These are phyloP conservation scores for Neopestalotiopsis rosae DNA, from an alignment of 2,329 filamentous ascomycete genomes.

Conservation along the genomic window DNA sequence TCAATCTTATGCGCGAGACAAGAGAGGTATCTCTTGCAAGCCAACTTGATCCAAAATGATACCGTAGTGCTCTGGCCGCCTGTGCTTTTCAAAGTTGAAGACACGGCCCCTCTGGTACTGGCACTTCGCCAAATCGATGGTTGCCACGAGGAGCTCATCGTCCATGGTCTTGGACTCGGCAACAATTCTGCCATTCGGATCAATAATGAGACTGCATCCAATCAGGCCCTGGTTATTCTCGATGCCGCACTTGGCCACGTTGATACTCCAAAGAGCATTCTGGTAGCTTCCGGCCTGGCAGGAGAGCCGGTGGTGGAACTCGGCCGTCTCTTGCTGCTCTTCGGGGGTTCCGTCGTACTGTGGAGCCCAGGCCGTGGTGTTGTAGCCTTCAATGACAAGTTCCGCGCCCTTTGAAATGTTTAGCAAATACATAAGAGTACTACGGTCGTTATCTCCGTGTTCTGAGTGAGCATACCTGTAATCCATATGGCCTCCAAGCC, in stretches of 20 bases:
- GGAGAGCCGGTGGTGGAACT: constrained; percentile 57
- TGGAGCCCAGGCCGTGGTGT: constrained; percentile 54
- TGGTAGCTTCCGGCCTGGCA: constrained; percentile 59
- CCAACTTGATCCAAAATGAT: constrained; percentile 47
- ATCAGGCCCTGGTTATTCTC: constrained; percentile 57
- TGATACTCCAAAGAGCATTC: constrained; percentile 56
- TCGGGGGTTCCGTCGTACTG: constrained; percentile 42
- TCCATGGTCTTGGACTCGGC: constrained; percentile 52
- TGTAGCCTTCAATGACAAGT: constrained; percentile 48
- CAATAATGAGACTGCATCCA: constrained; percentile 52
- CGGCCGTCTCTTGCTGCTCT: constrained; percentile 50
- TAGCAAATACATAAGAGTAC: too few relatives aligned
- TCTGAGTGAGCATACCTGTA: constrained; percentile 44
- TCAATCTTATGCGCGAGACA: not conserved
- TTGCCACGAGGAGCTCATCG: constrained; percentile 57
- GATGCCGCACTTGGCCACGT: constrained; percentile 52
- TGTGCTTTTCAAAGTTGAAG: constrained; percentile 51
- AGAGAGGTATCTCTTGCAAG: constrained; percentile 5
- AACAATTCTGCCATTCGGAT: constrained; percentile 54
- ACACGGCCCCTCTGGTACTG: constrained; percentile 52
- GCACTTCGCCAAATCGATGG: constrained; percentile 54
- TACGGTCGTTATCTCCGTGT: too few relatives aligned
- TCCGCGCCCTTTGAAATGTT: constrained; percentile 37
- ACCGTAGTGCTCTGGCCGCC: constrained; percentile 48
- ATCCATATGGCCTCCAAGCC: constrained; percentile 55